Evolutionary conservation across 2,329 filamentous ascomycete genomes (phyloP), one percentile per base, ranked within the genome.

Genomic region (Colletotrichum eremochloae): DNA sequence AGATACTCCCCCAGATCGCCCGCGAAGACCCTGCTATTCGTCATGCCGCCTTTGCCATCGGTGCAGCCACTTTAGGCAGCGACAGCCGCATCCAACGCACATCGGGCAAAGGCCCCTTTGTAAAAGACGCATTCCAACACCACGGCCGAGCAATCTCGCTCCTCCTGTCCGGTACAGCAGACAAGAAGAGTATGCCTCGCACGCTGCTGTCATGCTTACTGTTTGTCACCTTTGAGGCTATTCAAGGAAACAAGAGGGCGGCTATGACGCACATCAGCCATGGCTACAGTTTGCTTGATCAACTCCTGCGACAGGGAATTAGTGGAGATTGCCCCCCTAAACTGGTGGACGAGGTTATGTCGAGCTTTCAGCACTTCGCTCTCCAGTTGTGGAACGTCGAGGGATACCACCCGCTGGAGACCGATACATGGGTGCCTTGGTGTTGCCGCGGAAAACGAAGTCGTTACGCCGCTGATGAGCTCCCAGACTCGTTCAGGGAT

Each of bases 171-270:
- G 81, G 6, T 79, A 76, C 8, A 77, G 75, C 15, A 78, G 81
- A 38, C 77, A 80, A 0, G 63, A 82, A 18, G 75, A 82, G 31
- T 82, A 81, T 12, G 6, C 61, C 67, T 4, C 83, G 82, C 1
- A 82, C 82, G 0, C 67, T 84, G 56, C 68, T 84, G 9, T 81
- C 82, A 1, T 84, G 82, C 0, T 74, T 84, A 2, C 74, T 84
- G 0, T 84, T 84, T 65, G 80, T 84, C 50, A 84, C 82, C 71
- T 84, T 84, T 63, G 82, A 84, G 57, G 74, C 81, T 1, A 80
- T 82, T 65, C 76, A 82, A 5, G 82, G 81, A 0, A 83, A 84
- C 12, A 78, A 80, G 64, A 77, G 80, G 2, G 81, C 80, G 1
- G 82, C 82, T 5, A 76, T 84, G 8, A 82, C 82, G 40, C 82